Conservation (phyloP, 805 yeast species). For the Kregervanrija pseudodelftensis region DNA sequence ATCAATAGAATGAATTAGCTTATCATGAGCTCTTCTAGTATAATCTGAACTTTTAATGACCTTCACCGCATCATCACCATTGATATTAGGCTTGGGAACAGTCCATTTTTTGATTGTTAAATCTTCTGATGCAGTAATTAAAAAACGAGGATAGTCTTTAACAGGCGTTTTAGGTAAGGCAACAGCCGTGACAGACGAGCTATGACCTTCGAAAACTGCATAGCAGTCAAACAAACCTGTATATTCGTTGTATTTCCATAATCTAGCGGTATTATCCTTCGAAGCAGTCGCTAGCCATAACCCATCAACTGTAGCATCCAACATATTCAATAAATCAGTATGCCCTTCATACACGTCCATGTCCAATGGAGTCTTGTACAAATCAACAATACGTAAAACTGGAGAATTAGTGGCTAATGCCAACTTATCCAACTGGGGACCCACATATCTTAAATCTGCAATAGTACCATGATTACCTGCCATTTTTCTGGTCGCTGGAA, state of each 20-base stretch:
- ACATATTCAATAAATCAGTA: conserved; percentile 70
- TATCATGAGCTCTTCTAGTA: conserved; percentile 94
- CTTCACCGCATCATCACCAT: conserved; percentile 7
- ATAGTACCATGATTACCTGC: conserved; percentile 96
- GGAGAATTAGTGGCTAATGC: conserved; percentile 96
- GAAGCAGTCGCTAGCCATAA: conserved; percentile 87
- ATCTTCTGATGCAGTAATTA: conserved; percentile 81
- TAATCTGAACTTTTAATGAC: conserved; percentile 61
- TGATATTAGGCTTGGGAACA: conserved; percentile 41
- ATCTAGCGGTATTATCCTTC: conserved; percentile 76
- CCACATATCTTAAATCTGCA: conserved; percentile 79
- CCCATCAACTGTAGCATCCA: conserved; percentile 77
- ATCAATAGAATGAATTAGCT: conserved; percentile 86
- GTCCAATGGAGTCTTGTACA: conserved; percentile 48
- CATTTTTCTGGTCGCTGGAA: conserved; percentile 47
- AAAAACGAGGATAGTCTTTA: conserved; percentile 48
- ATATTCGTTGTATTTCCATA: conserved; percentile 64
- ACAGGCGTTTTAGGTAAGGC: conserved; percentile 54
- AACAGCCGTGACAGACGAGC: conserved; percentile 78
- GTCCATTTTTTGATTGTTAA: conserved; percentile 83
- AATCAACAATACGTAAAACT: conserved; percentile 67
- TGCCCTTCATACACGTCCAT: conserved; percentile 73
- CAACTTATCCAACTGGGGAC: conserved; percentile 47
- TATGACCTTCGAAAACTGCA: conserved; percentile 77
- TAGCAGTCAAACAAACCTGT: conserved; percentile 34